Percentiles rank a stretch among this genome's conserved stretches.
Evolutionary conservation across 441 rosid species (phyloP).

Genomic region (Euphorbia neoarborescens): DNA sequence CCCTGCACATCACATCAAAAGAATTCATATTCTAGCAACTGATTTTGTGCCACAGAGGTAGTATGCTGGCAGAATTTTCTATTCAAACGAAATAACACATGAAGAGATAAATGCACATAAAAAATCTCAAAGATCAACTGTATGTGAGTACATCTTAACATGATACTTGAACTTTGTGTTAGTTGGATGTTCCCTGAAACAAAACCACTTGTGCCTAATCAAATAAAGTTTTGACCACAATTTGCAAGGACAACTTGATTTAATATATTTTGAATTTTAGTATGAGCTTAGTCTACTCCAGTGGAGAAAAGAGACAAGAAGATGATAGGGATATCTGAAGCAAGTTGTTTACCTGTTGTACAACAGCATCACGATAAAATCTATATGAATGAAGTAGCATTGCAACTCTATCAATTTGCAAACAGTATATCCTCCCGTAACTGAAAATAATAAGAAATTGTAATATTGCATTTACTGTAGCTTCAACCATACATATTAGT

Average conservation of each 20-base stretch:
- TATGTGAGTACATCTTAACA: neutral
- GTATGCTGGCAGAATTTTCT: neutral
- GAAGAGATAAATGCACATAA: neutral
- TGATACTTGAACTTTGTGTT: neutral
- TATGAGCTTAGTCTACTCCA: neutral
- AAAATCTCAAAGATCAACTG: neutral
- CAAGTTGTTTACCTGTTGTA: constrained; percentile 59
- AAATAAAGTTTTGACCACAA: neutral
- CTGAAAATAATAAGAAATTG: constrained; percentile 37
- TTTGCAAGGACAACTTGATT: neutral
- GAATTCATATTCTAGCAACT: constrained; percentile 14
- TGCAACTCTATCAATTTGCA: constrained; percentile 93
- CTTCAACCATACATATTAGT: constrained; percentile 10
- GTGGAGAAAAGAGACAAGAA: constrained; percentile 2
- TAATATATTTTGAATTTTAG: neutral
- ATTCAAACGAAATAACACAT: neutral
- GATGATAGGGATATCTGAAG: neutral
- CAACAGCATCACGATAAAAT: constrained; percentile 93
- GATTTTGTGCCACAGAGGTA: neutral
- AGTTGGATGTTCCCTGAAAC: neutral
- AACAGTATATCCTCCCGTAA: constrained; percentile 95
- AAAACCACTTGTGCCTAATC: neutral
- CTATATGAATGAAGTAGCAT: constrained; percentile 84
- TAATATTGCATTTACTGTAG: constrained; percentile 1
- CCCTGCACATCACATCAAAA: constrained; percentile 45